These are phyloP conservation scores for Phlebiopsis flavidoalba DNA, from an alignment of 768 basidiomycete genomes.

Conservation along the genomic window DNA sequence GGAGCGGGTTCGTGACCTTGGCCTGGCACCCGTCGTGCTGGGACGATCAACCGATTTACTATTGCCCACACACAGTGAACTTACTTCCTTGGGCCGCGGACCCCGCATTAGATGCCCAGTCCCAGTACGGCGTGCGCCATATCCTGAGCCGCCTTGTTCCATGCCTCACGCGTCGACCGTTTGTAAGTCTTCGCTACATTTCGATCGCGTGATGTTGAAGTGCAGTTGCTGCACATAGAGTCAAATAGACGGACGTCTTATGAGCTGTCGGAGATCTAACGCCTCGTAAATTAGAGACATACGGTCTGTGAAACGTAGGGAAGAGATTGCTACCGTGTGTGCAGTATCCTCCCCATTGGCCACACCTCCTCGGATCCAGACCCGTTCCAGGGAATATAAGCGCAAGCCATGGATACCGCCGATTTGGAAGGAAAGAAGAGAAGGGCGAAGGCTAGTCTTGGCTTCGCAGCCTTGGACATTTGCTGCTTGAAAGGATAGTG, in stretches of 20 bases:
- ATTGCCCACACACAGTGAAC: too few species aligned
- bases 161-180: constrained; percentile 15
- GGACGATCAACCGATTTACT: constrained; percentile 27
- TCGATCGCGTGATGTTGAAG: constrained; percentile 34
- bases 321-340: constrained; percentile 49
- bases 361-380: constrained; percentile 21
- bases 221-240: constrained; percentile 37
- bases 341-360: constrained; percentile 44
- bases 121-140: constrained; percentile 46
- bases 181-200: constrained; percentile 39
- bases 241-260: background rate
- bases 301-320: constrained; percentile 54
- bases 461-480: constrained; percentile 25
- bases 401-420: constrained; percentile 50
- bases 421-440: constrained; percentile 41
- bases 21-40: constrained; percentile 25
- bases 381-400: constrained; percentile 40
- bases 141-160: constrained; percentile 29
- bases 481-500: constrained; percentile 17
- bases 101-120: constrained; percentile 39
- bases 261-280: background rate
- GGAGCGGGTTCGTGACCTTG: constrained; percentile 30
- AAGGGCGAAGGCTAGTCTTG: constrained; percentile 28
- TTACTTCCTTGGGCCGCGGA: constrained; percentile 38
- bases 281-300: constrained; percentile 48